phyloP scores from a whole-genome alignment of 352 stramenopile species.

The Pythium periplocum region DNA sequence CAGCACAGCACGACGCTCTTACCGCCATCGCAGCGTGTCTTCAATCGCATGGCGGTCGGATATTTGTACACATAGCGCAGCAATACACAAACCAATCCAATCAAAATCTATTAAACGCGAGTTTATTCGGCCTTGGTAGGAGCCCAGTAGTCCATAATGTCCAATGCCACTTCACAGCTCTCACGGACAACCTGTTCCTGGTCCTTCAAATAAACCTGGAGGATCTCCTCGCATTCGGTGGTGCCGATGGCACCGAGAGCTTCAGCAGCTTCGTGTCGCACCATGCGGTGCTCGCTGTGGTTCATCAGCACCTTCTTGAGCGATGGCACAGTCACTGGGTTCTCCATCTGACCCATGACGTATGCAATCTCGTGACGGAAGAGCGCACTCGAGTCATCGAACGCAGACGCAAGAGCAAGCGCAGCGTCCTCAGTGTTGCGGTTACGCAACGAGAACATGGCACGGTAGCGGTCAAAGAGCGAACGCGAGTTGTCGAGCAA shows the following conservation, averaged over 20 bases:
- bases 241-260: conserved; percentile 95
- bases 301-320: conserved; percentile 89
- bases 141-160: conserved; percentile 96
- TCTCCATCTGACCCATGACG: conserved; percentile 93
- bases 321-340: conserved; percentile 76
- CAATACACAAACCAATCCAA: neutral
- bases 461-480: conserved; percentile 93
- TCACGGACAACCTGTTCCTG: conserved; percentile 89
- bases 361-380: conserved; percentile 92
- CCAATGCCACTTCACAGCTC: conserved; percentile 95
- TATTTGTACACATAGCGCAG: conserved; percentile 42
- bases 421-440: conserved; percentile 87
- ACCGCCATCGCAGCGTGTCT: conserved; percentile 37
- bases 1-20: conserved; percentile 38
- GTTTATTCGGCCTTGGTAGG: conserved; percentile 27
- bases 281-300: conserved; percentile 93
- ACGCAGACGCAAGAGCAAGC: conserved; percentile 64
- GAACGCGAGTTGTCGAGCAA: conserved; percentile 81
- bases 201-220: conserved; percentile 71
- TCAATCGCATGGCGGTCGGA: conserved; percentile 53
- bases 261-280: conserved; percentile 97
- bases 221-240: conserved; percentile 87
- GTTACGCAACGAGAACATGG: conserved; percentile 99
- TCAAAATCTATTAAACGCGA: neutral
- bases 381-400: conserved; percentile 74